A percentile compares a stretch with the other conserved stretches of the same genome.
These are phyloP conservation scores for Acanthamoeba sp. DNA, from an alignment of 208 protist genomes.

Conservation along the genomic window DNA sequence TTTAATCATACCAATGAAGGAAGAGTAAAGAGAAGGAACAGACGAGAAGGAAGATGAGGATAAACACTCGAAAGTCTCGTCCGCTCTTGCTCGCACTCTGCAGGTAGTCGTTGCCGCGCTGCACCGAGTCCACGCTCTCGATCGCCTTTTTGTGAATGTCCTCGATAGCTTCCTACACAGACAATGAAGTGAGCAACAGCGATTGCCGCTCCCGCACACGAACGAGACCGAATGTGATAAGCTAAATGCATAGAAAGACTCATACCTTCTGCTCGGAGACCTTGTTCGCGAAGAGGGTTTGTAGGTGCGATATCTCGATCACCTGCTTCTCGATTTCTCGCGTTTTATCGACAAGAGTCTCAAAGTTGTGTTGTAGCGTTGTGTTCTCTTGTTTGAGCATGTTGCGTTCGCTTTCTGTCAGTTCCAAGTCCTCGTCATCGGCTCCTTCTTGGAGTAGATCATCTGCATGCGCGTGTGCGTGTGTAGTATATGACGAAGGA, in stretches of 20 bases:
- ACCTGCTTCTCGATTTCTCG: constrained; percentile 53
- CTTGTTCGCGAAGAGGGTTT: constrained; percentile 12
- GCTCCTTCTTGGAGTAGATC: neutral
- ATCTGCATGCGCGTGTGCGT: too few species aligned
- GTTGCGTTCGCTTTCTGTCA: constrained; percentile 13
- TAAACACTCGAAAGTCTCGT: constrained; percentile 46
- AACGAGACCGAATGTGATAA: neutral
- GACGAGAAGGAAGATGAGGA: constrained; percentile 51
- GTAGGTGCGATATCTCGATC: constrained; percentile 39
- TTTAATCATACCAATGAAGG: constrained; percentile 63
- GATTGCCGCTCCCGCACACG: too few species aligned
- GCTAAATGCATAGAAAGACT: neutral
- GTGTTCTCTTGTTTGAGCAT: constrained; percentile 60
- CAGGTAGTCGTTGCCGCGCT: constrained; percentile 32
- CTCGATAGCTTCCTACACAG: constrained; percentile 38
- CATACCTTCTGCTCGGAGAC: constrained; percentile 10
- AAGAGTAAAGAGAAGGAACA: constrained; percentile 64
- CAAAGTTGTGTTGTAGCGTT: constrained; percentile 35
- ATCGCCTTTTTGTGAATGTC: constrained; percentile 61
- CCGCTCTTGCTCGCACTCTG: constrained; percentile 37
- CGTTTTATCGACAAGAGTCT: constrained; percentile 22
- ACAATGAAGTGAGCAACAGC: too few species aligned
- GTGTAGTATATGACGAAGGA: too few species aligned
- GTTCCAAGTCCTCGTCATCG: neutral
- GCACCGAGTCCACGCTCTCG: constrained; percentile 22